phyloP scores from a whole-genome alignment of 768 basidiomycete genomes.

The Pleurotus cornucopiae region DNA sequence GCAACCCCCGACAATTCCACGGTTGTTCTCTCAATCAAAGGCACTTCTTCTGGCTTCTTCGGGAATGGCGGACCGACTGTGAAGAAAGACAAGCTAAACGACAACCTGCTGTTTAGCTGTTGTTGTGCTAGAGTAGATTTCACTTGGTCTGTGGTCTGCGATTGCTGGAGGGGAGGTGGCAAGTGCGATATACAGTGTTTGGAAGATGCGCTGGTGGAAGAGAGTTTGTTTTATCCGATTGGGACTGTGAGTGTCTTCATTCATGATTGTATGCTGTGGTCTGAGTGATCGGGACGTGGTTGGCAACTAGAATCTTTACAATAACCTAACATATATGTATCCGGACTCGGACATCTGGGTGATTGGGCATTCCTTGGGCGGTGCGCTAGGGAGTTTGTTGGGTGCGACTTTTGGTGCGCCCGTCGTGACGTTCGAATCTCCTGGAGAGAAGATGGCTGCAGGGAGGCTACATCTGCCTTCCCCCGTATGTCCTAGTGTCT shows the following conservation, averaged over 20 bases:
- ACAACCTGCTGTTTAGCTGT: constrained; percentile 90
- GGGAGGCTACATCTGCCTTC: constrained; percentile 79
- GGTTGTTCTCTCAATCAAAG: constrained; percentile 87
- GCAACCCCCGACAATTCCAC: constrained; percentile 80
- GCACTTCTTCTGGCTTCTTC: constrained; percentile 77
- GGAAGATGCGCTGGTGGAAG: constrained; percentile 67
- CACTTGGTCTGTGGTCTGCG: constrained; percentile 93
- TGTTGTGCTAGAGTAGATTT: constrained; percentile 92
- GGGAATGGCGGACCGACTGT: constrained; percentile 80
- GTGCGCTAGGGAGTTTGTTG: constrained; percentile 75
- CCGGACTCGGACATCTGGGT: constrained; percentile 90
- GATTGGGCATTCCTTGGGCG: constrained; percentile 68
- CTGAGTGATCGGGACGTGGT: constrained; percentile 4
- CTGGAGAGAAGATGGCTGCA: constrained; percentile 82
- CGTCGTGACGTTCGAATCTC: constrained; percentile 84
- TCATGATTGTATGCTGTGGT: not conserved
- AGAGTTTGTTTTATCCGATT: constrained; percentile 86
- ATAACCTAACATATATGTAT: constrained; percentile 91
- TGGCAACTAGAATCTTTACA: constrained; percentile 73
- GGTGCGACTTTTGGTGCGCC: constrained; percentile 88
- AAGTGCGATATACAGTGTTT: constrained; percentile 81
- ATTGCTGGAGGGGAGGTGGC: constrained; percentile 76
- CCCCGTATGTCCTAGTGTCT: constrained; percentile 27
- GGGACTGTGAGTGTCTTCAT: constrained; percentile 61
- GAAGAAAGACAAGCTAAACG: constrained; percentile 90